Evolutionary conservation across 352 stramenopile species (phyloP), one percentile per base, ranked within the genome.

Genomic region (Globisporangium spiculum): DNA sequence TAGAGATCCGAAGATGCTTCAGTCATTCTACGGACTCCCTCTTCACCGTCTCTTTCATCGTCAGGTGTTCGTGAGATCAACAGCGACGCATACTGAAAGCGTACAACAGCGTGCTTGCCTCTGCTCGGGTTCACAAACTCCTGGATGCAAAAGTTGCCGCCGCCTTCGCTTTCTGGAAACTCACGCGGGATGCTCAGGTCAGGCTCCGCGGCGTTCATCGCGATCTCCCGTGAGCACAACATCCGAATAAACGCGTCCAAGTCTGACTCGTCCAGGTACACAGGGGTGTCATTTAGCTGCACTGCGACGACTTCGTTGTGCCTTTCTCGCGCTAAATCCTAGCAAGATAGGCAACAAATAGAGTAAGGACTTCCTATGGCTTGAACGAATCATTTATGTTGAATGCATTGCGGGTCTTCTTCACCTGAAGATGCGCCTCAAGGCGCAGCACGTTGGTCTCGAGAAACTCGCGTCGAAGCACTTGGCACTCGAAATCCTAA

Each of bases 381-480:
- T 32, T 32, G 30, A 32, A 32, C 30, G 0, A 32, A 32, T 32
- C 30, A 8, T 32, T 4, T 32, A 32, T 32, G 4, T 32, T 32
- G 30, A 32, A 32, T 32, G 30, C 30, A 32, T 32, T 32, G 30
- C 12, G 1, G 10, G 4, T 46, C 38, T 46, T 46, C 38, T 46
- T 46, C 38, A 81, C 75, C 67, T 85, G 76, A 7, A 86, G 53
- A 12, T 63, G 74, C 4, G 72, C 67, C 32, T 86, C 78, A 1
- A 86, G 65, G 8, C 70, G 75, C 32, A 86, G 50, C 10, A 86
- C 50, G 24, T 70, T 82, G 4, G 76, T 76, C 61, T 83, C 56
- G 8, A 80, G 54, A 3, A 79, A 62, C 1, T 74, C 69, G 14
- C 62, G 71, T 10, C 55, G 52, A 14, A 10, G 34, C 1, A 75